phyloP scores from a whole-genome alignment of 2,329 filamentous ascomycete genomes.

The Pochonia chlamydosporia region DNA sequence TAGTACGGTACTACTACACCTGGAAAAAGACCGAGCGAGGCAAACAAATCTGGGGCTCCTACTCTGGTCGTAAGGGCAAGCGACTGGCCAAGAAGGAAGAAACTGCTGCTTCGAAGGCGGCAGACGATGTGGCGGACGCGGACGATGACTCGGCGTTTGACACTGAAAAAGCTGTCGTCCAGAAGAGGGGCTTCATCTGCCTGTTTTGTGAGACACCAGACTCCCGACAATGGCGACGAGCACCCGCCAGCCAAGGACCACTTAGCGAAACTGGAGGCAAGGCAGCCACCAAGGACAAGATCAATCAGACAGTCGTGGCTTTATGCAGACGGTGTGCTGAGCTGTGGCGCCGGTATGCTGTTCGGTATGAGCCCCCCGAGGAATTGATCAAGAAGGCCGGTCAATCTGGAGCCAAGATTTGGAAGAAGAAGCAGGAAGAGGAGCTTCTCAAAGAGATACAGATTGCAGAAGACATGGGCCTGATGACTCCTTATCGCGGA shows the following conservation, averaged over 20 bases:
- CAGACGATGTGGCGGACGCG: conserved; percentile 89
- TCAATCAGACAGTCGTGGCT: conserved; percentile 67
- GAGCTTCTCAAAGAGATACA: conserved; percentile 73
- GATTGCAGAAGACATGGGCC: conserved; percentile 54
- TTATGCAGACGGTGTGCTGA: conserved; percentile 87
- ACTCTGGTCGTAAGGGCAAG: conserved; percentile 80
- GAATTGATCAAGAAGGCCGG: conserved; percentile 85
- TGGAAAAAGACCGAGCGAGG: conserved; percentile 95
- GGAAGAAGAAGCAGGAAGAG: conserved; percentile 87
- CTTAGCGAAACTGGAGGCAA: conserved; percentile 56
- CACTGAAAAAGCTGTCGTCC: conserved; percentile 70
- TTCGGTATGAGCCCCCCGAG: conserved; percentile 92
- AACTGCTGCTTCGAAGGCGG: conserved; percentile 66
- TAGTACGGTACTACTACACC: conserved; percentile 92
- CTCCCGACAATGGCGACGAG: conserved; percentile 87
- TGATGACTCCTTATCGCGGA: conserved; percentile 37
- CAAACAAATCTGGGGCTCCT: conserved; percentile 84
- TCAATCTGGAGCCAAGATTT: conserved; percentile 71
- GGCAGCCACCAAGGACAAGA: conserved; percentile 68
- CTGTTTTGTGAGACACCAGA: conserved; percentile 81
- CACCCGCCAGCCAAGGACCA: conserved; percentile 69
- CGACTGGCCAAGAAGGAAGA: conserved; percentile 75
- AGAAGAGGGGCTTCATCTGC: conserved; percentile 83
- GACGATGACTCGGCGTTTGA: conserved; percentile 96
- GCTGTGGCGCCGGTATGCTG: conserved; percentile 91